Conservation (phyloP, 1,284 basidiomycete species). For the Papiliotrema nemorosa region DNA sequence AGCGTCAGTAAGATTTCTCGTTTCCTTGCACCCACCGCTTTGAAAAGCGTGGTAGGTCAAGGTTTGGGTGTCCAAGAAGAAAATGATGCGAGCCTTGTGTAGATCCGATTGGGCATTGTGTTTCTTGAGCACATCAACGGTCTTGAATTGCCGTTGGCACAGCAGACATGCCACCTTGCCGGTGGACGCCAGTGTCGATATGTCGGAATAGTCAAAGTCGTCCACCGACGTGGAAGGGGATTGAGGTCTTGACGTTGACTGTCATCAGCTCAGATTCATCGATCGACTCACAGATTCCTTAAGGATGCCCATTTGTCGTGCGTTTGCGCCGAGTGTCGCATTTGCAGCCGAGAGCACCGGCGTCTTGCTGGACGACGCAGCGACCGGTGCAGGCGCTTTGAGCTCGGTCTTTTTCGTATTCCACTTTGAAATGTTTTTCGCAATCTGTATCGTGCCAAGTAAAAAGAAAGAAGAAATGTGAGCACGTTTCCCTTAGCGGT, state of each 20-base stretch:
- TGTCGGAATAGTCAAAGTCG: conserved; percentile 75
- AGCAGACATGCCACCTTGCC: conserved; percentile 73
- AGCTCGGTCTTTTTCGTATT: conserved; percentile 86
- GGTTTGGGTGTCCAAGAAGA: conserved; percentile 4
- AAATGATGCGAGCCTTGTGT: conserved; percentile 70
- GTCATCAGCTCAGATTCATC: no score
- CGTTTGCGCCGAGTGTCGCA: conserved; percentile 12
- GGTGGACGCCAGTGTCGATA: conserved; percentile 27
- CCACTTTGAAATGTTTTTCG: conserved; percentile 89
- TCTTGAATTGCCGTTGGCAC: conserved; percentile 87
- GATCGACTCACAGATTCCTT: not conserved
- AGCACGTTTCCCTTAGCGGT: conserved; percentile 9
- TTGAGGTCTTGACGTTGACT: not conserved
- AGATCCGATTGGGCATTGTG: conserved; percentile 87
- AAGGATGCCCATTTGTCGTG: not conserved
- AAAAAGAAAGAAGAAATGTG: conserved; percentile 11
- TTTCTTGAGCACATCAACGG: conserved; percentile 71
- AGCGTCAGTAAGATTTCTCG: conserved; percentile 18
- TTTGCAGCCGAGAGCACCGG: conserved; percentile 40
- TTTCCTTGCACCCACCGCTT: conserved; percentile 23
- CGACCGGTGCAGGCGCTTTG: conserved; percentile 18
- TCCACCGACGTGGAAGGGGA: conserved; percentile 14
- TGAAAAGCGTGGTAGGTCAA: conserved; percentile 16
- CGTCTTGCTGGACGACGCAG: conserved; percentile 16
- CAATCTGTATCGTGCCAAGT: conserved; percentile 60